Conservation (phyloP, 306 rosid genomes). For the Citrullus colocynthis region DNA sequence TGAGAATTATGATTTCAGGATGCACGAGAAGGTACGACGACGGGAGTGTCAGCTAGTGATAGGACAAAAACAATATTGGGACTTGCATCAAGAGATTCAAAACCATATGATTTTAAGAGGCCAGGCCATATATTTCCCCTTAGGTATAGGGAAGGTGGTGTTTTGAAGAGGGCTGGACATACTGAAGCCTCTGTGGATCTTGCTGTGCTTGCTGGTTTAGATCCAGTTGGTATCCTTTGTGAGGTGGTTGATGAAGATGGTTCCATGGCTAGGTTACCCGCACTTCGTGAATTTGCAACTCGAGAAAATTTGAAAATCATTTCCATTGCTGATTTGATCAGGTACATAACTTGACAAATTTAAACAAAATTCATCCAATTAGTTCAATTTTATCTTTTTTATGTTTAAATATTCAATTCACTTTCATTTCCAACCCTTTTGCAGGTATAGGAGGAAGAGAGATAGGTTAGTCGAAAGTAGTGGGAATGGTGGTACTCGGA, state of each 20-base stretch:
- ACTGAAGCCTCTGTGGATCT: constrained; percentile 98
- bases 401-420: too few species aligned
- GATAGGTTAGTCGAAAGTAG: constrained; percentile 54
- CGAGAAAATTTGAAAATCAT: constrained; percentile 67
- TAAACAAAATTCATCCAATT: too few species aligned
- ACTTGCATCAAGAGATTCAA: constrained; percentile 84
- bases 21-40: constrained; percentile 73
- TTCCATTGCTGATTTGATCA: constrained; percentile 84
- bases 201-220: constrained; percentile 69
- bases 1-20: constrained; percentile 26
- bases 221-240: constrained; percentile 68
- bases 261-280: constrained; percentile 94
- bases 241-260: constrained; percentile 98
- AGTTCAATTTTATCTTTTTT: too few species aligned
- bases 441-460: constrained; percentile 90
- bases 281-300: constrained; percentile 67
- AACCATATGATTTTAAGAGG: constrained; percentile 73
- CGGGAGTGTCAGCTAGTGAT: constrained; percentile 87
- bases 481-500: constrained; percentile 40
- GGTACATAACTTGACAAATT: constrained; percentile 14
- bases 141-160: constrained; percentile 91
- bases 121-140: constrained; percentile 96
- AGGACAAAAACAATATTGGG: constrained; percentile 78
- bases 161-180: constrained; percentile 93
- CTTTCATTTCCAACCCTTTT: too few species aligned